phyloP scores from a whole-genome alignment of 2,329 filamentous ascomycete species.

The Xylariales sp. region DNA sequence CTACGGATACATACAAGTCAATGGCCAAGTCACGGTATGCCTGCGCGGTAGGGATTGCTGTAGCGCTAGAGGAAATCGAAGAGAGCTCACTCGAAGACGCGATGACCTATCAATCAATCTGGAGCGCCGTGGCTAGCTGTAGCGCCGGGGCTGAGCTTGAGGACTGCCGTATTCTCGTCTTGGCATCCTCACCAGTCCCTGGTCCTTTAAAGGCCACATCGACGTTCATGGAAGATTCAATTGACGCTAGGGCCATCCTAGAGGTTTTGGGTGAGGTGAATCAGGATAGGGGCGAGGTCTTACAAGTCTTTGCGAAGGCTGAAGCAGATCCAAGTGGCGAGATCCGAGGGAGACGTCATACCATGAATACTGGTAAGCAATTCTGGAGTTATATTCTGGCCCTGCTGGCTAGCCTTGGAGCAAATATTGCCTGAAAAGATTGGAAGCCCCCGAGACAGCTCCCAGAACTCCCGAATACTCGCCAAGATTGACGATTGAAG shows the following conservation, averaged over 20 bases:
- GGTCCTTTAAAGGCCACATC: conserved; percentile 17
- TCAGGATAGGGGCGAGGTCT: background rate
- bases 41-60: conserved; percentile 24
- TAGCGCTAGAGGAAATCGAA: conserved; percentile 21
- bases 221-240: conserved; percentile 23
- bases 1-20: conserved; percentile 26
- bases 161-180: conserved; percentile 26
- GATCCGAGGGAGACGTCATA: conserved; percentile 3
- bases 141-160: conserved; percentile 28
- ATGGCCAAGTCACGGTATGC: conserved; percentile 29
- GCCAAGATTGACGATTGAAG: too few species aligned
- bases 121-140: conserved; percentile 26
- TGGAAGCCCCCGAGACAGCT: too few species aligned
- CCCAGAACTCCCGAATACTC: too few species aligned
- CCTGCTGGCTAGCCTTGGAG: too few species aligned
- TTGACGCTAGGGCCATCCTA: conserved; percentile 18
- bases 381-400: too few species aligned
- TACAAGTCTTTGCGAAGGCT: conserved; percentile 6
- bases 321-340: conserved; percentile 2
- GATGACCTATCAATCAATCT: conserved; percentile 22
- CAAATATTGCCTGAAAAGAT: too few species aligned
- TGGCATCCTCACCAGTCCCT: conserved; percentile 18
- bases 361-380: conserved; percentile 8
- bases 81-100: conserved; percentile 10
- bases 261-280: conserved; percentile 1